These are phyloP conservation scores for Huntiella abstrusa DNA, from an alignment of 2,329 filamentous ascomycete species.

Conservation along the genomic window DNA sequence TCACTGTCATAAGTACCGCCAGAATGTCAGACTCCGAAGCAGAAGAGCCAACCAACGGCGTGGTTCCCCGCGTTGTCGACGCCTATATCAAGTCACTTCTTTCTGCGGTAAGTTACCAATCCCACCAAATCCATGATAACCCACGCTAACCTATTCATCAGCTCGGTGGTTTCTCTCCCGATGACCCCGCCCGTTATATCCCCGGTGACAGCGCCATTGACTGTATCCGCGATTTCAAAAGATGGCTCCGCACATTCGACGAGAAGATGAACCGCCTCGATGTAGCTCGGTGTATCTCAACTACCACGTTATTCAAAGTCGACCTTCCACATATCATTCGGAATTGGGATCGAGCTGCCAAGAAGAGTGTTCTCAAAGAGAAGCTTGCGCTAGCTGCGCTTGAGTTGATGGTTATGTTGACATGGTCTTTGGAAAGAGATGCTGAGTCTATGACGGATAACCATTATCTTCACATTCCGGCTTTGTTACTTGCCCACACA, in stretches of 20 bases:
- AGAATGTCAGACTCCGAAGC: constrained; percentile 1
- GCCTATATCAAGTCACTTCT: constrained; percentile 87
- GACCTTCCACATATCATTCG: constrained; percentile 82
- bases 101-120: constrained; percentile 51
- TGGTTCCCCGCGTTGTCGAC: constrained; percentile 80
- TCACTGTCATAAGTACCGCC: not conserved
- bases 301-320: constrained; percentile 78
- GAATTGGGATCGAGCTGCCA: constrained; percentile 54
- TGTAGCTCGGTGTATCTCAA: constrained; percentile 77
- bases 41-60: constrained; percentile 24
- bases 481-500: constrained; percentile 71
- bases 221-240: constrained; percentile 79
- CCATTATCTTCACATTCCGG: constrained; percentile 78
- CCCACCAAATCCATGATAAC: not conserved
- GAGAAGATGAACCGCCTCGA: constrained; percentile 87
- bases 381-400: constrained; percentile 70
- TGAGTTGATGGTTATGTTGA: constrained; percentile 79
- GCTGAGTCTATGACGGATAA: constrained; percentile 73
- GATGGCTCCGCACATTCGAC: constrained; percentile 90
- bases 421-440: constrained; percentile 77
- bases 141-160: constrained; percentile 21
- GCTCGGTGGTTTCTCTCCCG: constrained; percentile 68
- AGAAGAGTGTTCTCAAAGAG: constrained; percentile 55
- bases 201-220: constrained; percentile 86
- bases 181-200: constrained; percentile 65